Evolutionary conservation across 768 basidiomycete genomes (phyloP).

Genomic region (Russula foetens): DNA sequence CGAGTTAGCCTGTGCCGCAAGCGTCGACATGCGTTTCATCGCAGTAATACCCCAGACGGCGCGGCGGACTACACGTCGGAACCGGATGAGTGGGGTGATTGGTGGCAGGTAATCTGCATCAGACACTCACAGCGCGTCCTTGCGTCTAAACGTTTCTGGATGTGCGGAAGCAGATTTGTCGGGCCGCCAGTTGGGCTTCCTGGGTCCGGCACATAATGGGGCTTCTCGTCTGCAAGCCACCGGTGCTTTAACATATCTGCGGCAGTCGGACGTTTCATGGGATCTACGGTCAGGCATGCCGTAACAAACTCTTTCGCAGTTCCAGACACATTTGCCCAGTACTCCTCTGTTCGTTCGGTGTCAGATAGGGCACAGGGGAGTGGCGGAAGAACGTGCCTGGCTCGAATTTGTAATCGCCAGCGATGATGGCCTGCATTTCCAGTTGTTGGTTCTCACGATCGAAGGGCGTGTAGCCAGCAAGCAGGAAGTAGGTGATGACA

Average conservation of each 20-base stretch:
- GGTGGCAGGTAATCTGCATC: background rate
- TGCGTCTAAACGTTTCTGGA: slow-evolving; percentile 86
- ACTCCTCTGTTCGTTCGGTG: slow-evolving; percentile 44
- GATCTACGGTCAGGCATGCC: slow-evolving; percentile 81
- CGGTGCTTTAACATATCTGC: slow-evolving; percentile 62
- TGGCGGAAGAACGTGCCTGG: slow-evolving; percentile 34
- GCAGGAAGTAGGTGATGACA: slow-evolving; percentile 95
- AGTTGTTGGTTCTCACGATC: slow-evolving; percentile 81
- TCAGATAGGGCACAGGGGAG: background rate
- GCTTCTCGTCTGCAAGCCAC: slow-evolving; percentile 67
- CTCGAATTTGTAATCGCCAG: slow-evolving; percentile 89
- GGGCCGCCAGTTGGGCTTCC: slow-evolving; percentile 49
- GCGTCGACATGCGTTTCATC: slow-evolving; percentile 66
- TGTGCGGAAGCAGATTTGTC: slow-evolving; percentile 76
- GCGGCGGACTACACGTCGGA: slow-evolving; percentile 58
- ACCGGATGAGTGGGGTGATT: slow-evolving; percentile 7
- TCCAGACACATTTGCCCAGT: slow-evolving; percentile 79
- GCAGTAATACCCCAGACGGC: slow-evolving; percentile 84
- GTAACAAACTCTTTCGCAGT: slow-evolving; percentile 79
- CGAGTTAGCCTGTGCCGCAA: slow-evolving; percentile 33
- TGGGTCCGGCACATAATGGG: slow-evolving; percentile 65
- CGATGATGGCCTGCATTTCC: slow-evolving; percentile 94
- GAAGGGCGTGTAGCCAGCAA: slow-evolving; percentile 94
- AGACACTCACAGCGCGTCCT: slow-evolving; percentile 30
- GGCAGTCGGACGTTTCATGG: slow-evolving; percentile 70